These are phyloP conservation scores for Exophiala lecanii-corni DNA, from an alignment of 2,329 filamentous ascomycete genomes.

Conservation along the genomic window DNA sequence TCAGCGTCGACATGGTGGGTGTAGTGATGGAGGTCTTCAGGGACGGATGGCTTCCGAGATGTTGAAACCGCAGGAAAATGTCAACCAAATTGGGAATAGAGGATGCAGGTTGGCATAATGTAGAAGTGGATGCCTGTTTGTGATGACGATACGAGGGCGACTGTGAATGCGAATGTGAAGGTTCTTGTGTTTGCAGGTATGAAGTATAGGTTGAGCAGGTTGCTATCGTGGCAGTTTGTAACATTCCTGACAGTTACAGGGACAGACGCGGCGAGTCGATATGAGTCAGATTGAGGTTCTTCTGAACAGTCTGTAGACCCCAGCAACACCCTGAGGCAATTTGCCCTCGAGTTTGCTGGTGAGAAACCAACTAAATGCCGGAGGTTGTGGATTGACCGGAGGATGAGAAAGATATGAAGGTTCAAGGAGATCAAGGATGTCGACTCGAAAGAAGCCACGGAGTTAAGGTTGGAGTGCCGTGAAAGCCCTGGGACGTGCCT, in stretches of 20 bases:
- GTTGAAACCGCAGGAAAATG: constrained; percentile 5
- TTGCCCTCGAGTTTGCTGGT: constrained; percentile 15
- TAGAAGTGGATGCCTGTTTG: not conserved
- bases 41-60: constrained; percentile 3
- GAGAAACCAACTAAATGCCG: not conserved
- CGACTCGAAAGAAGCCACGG: constrained; percentile 1
- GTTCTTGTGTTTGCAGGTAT: constrained; percentile 1
- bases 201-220: not conserved
- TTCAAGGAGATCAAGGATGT: not conserved
- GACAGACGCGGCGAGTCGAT: not conserved
- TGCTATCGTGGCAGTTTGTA: not conserved
- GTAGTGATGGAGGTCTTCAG: constrained; percentile 3
- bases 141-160: constrained; percentile 5
- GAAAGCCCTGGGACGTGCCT: too few relatives aligned
- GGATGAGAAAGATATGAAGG: not conserved
- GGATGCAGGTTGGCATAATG: constrained; percentile 11
- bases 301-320: not conserved
- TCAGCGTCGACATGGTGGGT: constrained; percentile 18
- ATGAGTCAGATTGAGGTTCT: not conserved
- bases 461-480: constrained; percentile 1
- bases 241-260: not conserved
- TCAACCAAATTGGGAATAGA: constrained; percentile 9
- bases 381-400: not conserved
- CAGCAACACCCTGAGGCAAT: constrained; percentile 14
- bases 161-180: constrained; percentile 9